These are phyloP conservation scores for Acer saccharum DNA, from an alignment of 345 rosid species.

Conservation along the genomic window DNA sequence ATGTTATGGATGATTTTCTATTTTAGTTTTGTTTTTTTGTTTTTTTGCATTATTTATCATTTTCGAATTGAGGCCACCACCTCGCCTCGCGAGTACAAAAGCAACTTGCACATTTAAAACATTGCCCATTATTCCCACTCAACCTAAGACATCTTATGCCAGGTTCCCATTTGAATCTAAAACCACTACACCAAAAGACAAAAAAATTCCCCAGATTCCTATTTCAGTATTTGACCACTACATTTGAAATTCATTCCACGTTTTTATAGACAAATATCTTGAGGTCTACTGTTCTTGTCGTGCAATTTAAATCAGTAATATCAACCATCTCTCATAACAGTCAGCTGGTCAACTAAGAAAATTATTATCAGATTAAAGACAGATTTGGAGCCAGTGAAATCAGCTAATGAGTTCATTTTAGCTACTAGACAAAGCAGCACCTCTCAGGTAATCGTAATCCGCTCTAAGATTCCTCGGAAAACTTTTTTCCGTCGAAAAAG, in stretches of 20 bases:
- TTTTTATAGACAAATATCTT: background rate
- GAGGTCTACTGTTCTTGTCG: background rate
- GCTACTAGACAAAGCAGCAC: background rate
- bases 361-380: conserved; percentile 15
- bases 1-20: too few species aligned
- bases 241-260: background rate
- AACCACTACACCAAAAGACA: conserved; percentile 2
- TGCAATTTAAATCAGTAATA: background rate
- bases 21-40: too few species aligned
- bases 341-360: conserved; percentile 8
- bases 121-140: too few species aligned
- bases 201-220: background rate
- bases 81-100: too few species aligned
- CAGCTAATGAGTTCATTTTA: conserved; percentile 12
- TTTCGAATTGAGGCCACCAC: too few species aligned
- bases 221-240: conserved; percentile 1
- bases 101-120: too few species aligned
- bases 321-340: background rate
- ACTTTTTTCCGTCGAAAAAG: conserved; percentile 18
- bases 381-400: conserved; percentile 24
- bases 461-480: conserved; percentile 12
- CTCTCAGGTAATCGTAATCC: background rate
- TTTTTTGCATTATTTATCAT: too few species aligned
- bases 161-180: conserved; percentile 2
- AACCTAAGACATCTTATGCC: too few species aligned